Percentiles rank a stretch among this genome's conserved stretches.
Conservation (phyloP, 306 rosid genomes). For the Ochetophila trinervis region DNA sequence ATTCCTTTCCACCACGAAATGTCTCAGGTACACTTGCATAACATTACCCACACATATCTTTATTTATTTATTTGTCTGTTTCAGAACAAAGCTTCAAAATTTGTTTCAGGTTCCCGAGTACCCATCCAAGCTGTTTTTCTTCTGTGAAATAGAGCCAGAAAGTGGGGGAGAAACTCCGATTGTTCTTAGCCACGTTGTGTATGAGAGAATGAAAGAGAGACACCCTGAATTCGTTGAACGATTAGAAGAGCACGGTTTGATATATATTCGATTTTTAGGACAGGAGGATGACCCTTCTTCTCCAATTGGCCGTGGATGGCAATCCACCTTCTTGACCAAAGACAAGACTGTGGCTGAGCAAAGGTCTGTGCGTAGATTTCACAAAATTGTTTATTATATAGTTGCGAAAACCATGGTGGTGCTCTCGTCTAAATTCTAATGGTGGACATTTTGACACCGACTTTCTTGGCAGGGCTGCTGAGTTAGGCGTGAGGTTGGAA, state of each 20-base stretch:
- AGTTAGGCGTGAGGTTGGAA: constrained; percentile 80
- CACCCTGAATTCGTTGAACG: constrained; percentile 67
- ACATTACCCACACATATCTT: neutral
- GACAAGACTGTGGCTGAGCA: constrained; percentile 70
- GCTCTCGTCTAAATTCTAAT: too few relatives aligned
- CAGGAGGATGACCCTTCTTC: constrained; percentile 77
- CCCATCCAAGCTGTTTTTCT: constrained; percentile 78
- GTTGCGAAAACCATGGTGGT: neutral
- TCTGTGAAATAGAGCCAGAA: constrained; percentile 75
- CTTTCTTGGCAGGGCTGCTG: constrained; percentile 53
- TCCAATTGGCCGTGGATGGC: constrained; percentile 94
- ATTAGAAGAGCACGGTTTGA: constrained; percentile 64
- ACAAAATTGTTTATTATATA: neutral
- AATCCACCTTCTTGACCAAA: constrained; percentile 78
- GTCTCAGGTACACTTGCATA: constrained; percentile 50
- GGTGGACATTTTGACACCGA: too few relatives aligned
- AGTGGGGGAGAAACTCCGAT: constrained; percentile 89
- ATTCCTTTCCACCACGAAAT: constrained; percentile 86
- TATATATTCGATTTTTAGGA: constrained; percentile 69
- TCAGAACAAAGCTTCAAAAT: neutral
- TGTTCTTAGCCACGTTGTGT: constrained; percentile 76
- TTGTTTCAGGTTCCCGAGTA: constrained; percentile 83
- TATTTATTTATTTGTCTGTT: neutral
- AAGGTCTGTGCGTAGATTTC: constrained; percentile 41
- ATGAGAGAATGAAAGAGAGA: constrained; percentile 62